phyloP scores from a whole-genome alignment of 371 early-diverging fungal species.

The Nosema bombycis region DNA sequence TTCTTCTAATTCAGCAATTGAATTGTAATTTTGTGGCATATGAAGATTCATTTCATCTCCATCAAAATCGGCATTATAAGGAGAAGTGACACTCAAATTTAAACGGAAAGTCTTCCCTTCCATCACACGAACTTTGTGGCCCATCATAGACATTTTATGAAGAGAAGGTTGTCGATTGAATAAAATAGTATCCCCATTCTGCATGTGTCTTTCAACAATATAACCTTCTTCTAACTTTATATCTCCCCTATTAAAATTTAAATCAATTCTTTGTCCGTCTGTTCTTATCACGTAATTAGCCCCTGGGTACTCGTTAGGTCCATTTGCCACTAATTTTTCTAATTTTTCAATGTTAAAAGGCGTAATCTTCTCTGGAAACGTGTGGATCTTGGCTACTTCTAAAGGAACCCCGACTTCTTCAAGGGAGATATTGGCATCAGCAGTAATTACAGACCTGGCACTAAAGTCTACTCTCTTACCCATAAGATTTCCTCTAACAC shows the following conservation, averaged over 20 bases:
- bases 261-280: conserved; percentile 69
- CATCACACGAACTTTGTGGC: conserved; percentile 79
- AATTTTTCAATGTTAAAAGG: conserved; percentile 76
- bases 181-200: conserved; percentile 89
- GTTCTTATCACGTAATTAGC: conserved; percentile 76
- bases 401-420: conserved; percentile 92
- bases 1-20: conserved; percentile 86
- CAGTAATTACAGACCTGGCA: conserved; percentile 96
- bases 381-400: conserved; percentile 83
- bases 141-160: conserved; percentile 94
- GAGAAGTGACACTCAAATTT: conserved; percentile 96
- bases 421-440: conserved; percentile 94
- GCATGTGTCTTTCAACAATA: conserved; percentile 87
- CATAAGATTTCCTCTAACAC: conserved; percentile 94
- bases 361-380: conserved; percentile 90
- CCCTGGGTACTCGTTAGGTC: conserved; percentile 83
- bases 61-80: conserved; percentile 98
- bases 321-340: conserved; percentile 71
- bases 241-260: conserved; percentile 71
- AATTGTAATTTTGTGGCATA: conserved; percentile 95
- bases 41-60: conserved; percentile 99
- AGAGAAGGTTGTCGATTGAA: conserved; percentile 99
- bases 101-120: conserved; percentile 94
- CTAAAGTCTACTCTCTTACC: conserved; percentile 99
- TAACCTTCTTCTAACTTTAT: conserved; percentile 80